Percentiles rank a stretch among this genome's conserved stretches.
Evolutionary conservation across 2,329 filamentous ascomycete genomes (phyloP).

Genomic region (Fusarium dlaminii): DNA sequence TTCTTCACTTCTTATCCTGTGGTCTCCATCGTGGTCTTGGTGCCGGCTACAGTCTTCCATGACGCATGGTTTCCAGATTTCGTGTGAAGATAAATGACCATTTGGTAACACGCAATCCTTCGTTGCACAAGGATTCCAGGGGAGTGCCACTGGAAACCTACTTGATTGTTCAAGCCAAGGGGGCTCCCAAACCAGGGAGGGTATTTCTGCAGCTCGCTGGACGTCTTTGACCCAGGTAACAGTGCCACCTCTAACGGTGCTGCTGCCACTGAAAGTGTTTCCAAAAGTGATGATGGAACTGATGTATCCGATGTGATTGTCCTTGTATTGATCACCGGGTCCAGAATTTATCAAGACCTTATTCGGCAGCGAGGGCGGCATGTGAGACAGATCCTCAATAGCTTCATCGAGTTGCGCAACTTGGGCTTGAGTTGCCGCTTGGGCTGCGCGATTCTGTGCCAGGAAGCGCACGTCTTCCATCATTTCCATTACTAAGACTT

Average conservation of each 20-base stretch:
- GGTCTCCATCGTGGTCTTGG: neutral
- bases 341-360: neutral
- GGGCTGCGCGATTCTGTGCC: too few relatives aligned
- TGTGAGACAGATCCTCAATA: neutral
- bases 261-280: neutral
- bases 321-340: neutral
- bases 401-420: accelerated
- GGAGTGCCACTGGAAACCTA: accelerated
- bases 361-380: neutral
- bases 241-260: neutral
- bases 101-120: neutral
- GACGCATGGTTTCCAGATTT: neutral
- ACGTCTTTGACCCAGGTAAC: neutral
- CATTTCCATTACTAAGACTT: too few relatives aligned
- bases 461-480: too few relatives aligned
- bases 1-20: neutral
- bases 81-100: neutral
- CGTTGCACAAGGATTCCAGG: neutral
- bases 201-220: neutral
- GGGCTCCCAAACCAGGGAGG: accelerated
- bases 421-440: too few relatives aligned
- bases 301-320: neutral
- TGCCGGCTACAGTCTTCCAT: neutral
- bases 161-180: neutral
- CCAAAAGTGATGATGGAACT: too few relatives aligned